Conservation (phyloP, 2,329 filamentous ascomycete species). For the Stylonectria norvegica region DNA sequence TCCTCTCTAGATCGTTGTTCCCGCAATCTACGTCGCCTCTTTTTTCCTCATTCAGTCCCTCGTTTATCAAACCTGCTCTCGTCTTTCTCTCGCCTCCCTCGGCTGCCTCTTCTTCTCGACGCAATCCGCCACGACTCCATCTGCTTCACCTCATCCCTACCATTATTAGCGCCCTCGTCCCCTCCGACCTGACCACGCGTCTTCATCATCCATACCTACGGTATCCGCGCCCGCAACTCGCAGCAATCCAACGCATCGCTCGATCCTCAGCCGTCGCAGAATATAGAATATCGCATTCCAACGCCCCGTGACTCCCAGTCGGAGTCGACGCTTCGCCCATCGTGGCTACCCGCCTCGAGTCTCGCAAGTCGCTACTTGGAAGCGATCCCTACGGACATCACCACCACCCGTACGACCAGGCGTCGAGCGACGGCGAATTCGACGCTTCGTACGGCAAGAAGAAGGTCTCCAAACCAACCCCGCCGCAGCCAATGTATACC, state of each 20-base stretch:
- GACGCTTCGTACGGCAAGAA: constrained; percentile 15
- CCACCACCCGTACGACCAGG: constrained; percentile 33
- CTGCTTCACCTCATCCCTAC: neutral
- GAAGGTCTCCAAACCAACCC: constrained; percentile 14
- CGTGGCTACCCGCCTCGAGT: constrained; percentile 41
- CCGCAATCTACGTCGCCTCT: neutral
- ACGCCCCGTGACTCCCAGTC: constrained; percentile 35
- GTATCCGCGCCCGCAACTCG: neutral
- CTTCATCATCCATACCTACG: neutral
- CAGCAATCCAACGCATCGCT: too few species aligned
- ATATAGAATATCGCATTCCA: too few species aligned
- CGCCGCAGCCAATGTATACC: constrained; percentile 8
- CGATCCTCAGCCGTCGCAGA: too few species aligned
- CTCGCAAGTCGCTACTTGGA: constrained; percentile 39
- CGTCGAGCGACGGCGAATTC: constrained; percentile 27
- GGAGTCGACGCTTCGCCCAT: constrained; percentile 33
- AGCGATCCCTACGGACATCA: constrained; percentile 38
- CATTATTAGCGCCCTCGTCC: too few species aligned
- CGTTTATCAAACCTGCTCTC: constrained; percentile 2
- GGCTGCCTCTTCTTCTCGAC: constrained; percentile 3
- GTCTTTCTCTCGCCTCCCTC: constrained; percentile 4
- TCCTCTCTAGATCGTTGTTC: neutral
- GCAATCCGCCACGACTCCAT: neutral
- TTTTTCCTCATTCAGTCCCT: constrained; percentile 1
- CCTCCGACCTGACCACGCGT: constrained; percentile 2